phyloP scores from a whole-genome alignment of 345 rosid genomes.

The Cochlearia excelsa region DNA sequence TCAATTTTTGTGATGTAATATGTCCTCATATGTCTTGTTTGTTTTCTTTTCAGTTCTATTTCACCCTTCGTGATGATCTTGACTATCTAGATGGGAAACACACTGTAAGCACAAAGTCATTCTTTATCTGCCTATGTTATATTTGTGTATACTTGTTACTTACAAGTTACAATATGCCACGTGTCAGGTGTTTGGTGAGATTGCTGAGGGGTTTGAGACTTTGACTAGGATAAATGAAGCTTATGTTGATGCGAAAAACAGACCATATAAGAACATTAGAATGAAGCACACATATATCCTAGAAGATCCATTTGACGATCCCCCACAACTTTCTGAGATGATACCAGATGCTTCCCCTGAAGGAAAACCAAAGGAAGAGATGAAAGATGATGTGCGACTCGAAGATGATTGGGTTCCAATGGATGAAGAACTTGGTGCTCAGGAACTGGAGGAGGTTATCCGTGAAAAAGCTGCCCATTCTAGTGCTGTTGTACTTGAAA shows the following conservation, averaged over 20 bases:
- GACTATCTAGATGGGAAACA: slow-evolving; percentile 98
- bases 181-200: slow-evolving; percentile 83
- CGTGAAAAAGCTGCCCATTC: slow-evolving; percentile 82
- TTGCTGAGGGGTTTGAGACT: slow-evolving; percentile 88
- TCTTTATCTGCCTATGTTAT: slow-evolving; percentile 1
- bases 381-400: slow-evolving; percentile 75
- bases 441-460: slow-evolving; percentile 75
- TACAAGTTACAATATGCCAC: slow-evolving; percentile 1
- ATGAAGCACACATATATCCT: slow-evolving; percentile 75
- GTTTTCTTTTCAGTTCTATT: slow-evolving; percentile 61
- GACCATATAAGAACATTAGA: slow-evolving; percentile 79
- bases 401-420: slow-evolving; percentile 99
- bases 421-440: slow-evolving; percentile 70
- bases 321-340: slow-evolving; percentile 62
- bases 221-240: slow-evolving; percentile 86
- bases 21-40: background rate
- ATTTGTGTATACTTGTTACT: background rate
- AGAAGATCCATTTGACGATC: slow-evolving; percentile 95
- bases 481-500: slow-evolving; percentile 96
- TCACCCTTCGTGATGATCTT: slow-evolving; percentile 78
- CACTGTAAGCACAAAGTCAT: slow-evolving; percentile 53
- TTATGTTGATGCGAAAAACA: slow-evolving; percentile 72
- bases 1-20: background rate
- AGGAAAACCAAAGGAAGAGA: slow-evolving; percentile 95
- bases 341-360: slow-evolving; percentile 90